phyloP scores from a whole-genome alignment of 148 eudicot species.

The Cornus florida region DNA sequence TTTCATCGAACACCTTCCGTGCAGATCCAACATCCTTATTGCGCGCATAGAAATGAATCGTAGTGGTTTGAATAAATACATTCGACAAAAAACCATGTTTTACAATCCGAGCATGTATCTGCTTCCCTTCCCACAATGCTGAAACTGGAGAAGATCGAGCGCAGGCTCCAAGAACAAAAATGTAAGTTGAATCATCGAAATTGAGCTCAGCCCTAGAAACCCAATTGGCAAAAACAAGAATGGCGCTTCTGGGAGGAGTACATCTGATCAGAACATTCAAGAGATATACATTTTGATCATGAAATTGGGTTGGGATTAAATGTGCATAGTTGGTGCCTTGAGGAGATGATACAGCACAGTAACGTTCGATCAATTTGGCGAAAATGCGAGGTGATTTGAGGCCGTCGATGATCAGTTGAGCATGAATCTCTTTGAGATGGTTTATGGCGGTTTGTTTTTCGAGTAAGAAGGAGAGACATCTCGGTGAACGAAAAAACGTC shows the following conservation, averaged over 20 bases:
- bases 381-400: slow-evolving; percentile 27
- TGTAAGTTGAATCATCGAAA: slow-evolving; percentile 46
- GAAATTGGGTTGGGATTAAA: slow-evolving; percentile 30
- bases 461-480: slow-evolving; percentile 17
- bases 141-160: slow-evolving; percentile 32
- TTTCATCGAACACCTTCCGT: slow-evolving; percentile 59
- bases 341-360: slow-evolving; percentile 29
- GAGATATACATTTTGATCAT: slow-evolving; percentile 23
- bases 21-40: slow-evolving; percentile 33
- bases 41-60: slow-evolving; percentile 50
- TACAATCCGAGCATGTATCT: slow-evolving; percentile 40
- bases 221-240: slow-evolving; percentile 48
- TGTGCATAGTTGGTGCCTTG: slow-evolving; percentile 35
- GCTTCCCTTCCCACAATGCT: slow-evolving; percentile 46
- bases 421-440: slow-evolving; percentile 48
- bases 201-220: slow-evolving; percentile 26
- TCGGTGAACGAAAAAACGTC: background rate
- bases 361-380: slow-evolving; percentile 39
- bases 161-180: slow-evolving; percentile 61
- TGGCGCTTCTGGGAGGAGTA: slow-evolving; percentile 41
- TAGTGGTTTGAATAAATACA: slow-evolving; percentile 42
- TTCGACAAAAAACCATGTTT: slow-evolving; percentile 37
- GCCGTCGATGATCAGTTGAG: slow-evolving; percentile 38
- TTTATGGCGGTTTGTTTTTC: slow-evolving; percentile 17
- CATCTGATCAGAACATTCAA: slow-evolving; percentile 56